Percentiles rank a stretch among this genome's conserved stretches.
These are phyloP conservation scores for Candida hungchunana DNA, from an alignment of 805 yeast genomes.

Conservation along the genomic window DNA sequence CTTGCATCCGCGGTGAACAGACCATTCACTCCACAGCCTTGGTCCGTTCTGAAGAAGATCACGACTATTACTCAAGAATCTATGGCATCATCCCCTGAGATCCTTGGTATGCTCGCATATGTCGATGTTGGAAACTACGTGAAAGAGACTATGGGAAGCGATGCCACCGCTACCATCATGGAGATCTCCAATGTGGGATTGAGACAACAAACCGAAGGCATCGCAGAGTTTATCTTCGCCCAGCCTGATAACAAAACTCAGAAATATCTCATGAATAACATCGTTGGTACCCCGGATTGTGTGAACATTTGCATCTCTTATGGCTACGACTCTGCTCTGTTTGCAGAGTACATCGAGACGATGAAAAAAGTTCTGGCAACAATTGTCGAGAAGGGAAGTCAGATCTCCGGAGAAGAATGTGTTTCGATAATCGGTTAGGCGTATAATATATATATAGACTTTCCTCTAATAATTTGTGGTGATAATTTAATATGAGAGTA, in stretches of 20 bases:
- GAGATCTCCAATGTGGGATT: constrained; percentile 16
- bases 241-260: constrained; percentile 4
- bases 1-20: constrained; percentile 2
- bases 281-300: not conserved
- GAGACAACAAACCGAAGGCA: not conserved
- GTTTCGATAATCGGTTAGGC: no score
- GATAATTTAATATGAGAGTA: no score
- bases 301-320: constrained; percentile 1
- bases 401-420: no score
- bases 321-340: constrained; percentile 1
- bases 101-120: constrained; percentile 8
- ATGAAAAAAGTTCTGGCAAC: not conserved
- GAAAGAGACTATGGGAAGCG: not conserved
- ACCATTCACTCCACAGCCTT: not conserved
- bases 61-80: not conserved
- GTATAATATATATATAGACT: no score
- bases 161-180: not conserved
- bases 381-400: not conserved
- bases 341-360: constrained; percentile 8
- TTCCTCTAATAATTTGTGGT: no score
- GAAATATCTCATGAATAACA: not conserved
- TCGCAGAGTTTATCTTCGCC: constrained; percentile 9
- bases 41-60: constrained; percentile 2
- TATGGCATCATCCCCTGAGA: constrained; percentile 1
- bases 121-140: constrained; percentile 4